A percentile compares a stretch with the other conserved stretches of the same genome.
Conservation (phyloP, 805 yeast species). For the Vanderwaltozyma polyspora region DNA sequence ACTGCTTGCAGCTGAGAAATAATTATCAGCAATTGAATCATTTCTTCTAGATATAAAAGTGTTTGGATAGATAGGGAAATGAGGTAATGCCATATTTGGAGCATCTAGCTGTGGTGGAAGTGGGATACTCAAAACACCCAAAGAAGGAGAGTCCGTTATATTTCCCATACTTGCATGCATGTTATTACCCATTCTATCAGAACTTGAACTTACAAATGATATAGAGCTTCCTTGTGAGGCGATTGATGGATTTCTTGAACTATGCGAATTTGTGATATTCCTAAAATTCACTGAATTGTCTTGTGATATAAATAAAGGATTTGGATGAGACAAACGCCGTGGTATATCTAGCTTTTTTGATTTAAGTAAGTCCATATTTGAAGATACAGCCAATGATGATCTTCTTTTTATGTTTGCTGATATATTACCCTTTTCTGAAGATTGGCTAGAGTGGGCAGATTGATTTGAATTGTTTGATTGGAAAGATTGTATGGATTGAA, state of each 20-base stretch:
- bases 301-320: not conserved
- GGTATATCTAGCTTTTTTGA: not conserved
- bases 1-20: constrained; percentile 11
- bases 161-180: not conserved
- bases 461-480: no score
- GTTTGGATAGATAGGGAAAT: constrained; percentile 10
- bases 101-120: constrained; percentile 48
- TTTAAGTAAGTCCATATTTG: constrained; percentile 1
- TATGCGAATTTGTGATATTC: constrained; percentile 9
- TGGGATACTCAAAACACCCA: constrained; percentile 17
- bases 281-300: constrained; percentile 6
- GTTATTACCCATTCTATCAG: constrained; percentile 21
- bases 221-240: constrained; percentile 25
- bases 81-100: constrained; percentile 43
- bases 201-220: constrained; percentile 24
- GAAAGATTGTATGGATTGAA: not conserved
- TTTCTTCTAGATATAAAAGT: constrained; percentile 2
- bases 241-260: constrained; percentile 31
- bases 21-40: constrained; percentile 8
- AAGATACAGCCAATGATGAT: constrained; percentile 9
- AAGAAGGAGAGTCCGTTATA: not conserved
- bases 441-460: no score
- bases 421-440: no score
- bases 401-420: no score
- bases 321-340: constrained; percentile 22